Evolutionary conservation across 106 monocot species (phyloP).

Genomic region (Platanthera zijinensis): DNA sequence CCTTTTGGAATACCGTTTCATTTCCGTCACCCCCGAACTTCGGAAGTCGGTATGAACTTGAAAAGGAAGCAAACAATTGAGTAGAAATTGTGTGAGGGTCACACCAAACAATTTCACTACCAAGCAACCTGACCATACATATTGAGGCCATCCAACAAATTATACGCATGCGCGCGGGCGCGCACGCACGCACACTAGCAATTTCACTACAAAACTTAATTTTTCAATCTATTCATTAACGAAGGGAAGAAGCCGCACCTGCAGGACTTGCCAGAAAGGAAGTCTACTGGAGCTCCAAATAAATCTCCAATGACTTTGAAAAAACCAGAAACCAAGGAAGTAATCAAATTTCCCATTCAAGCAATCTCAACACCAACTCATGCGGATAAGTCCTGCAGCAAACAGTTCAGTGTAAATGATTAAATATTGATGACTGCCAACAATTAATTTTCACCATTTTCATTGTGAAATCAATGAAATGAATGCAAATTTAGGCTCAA

Average conservation of each 20-base stretch:
- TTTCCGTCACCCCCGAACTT: too few relatives aligned
- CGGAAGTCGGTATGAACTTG: too few relatives aligned
- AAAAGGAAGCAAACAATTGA: background rate
- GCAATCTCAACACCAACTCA: background rate
- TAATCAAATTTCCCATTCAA: slow-evolving; percentile 52
- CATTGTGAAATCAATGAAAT: too few relatives aligned
- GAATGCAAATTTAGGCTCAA: too few relatives aligned
- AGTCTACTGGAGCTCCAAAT: slow-evolving; percentile 72
- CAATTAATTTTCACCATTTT: too few relatives aligned
- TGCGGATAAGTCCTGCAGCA: background rate
- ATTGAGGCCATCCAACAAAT: too few relatives aligned
- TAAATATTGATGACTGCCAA: too few relatives aligned
- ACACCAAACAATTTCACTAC: background rate
- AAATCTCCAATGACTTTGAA: slow-evolving; percentile 45
- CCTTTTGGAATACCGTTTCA: too few relatives aligned
- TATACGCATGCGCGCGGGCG: too few relatives aligned
- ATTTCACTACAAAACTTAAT: too few relatives aligned
- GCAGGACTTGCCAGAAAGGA: slow-evolving; percentile 86
- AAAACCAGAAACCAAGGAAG: slow-evolving; percentile 50
- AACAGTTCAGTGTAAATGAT: background rate
- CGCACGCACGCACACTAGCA: too few relatives aligned
- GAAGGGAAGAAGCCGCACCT: slow-evolving; percentile 24
- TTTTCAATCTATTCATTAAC: background rate
- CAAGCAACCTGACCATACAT: too few relatives aligned
- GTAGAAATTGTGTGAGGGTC: background rate